Conservation (phyloP, 495 filamentous ascomycete species). For the Daldinia decipiens region DNA sequence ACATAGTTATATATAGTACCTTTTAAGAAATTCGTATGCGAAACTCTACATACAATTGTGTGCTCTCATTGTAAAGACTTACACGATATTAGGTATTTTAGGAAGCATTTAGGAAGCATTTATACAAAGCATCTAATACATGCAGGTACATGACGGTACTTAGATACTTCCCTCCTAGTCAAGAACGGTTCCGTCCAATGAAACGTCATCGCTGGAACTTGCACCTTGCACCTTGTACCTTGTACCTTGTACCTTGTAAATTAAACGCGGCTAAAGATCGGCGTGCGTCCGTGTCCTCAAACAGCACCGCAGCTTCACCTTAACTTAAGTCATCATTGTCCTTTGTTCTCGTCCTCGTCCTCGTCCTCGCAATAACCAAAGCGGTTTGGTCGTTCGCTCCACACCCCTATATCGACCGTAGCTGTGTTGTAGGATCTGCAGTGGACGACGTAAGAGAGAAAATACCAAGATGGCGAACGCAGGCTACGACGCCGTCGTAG, state of each 20-base stretch:
- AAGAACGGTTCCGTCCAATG: conserved; percentile 9
- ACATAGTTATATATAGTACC: no score
- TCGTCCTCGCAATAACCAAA: background rate
- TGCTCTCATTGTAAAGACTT: background rate
- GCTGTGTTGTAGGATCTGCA: no score
- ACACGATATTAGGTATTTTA: background rate
- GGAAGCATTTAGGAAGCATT: background rate
- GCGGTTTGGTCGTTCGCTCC: background rate
- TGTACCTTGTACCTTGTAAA: conserved; percentile 20
- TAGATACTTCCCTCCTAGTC: conserved; percentile 14
- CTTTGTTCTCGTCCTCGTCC: background rate
- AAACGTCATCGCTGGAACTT: conserved; percentile 17
- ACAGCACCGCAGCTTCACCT: conserved; percentile 9
- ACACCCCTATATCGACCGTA: background rate
- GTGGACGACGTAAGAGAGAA: background rate
- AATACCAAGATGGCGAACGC: conserved; percentile 73
- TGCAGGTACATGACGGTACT: conserved; percentile 7
- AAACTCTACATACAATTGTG: background rate
- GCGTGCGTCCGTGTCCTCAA: conserved; percentile 44
- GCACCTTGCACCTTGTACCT: no score
- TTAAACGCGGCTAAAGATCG: conserved; percentile 40
- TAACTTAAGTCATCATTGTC: background rate
- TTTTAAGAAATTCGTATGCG: background rate
- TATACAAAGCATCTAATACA: background rate
- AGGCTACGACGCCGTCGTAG: conserved; percentile 97